Base-by-base conservation (phyloP, 2,329 filamentous ascomycete genomes). In the Fusarium xylarioides region DNA sequence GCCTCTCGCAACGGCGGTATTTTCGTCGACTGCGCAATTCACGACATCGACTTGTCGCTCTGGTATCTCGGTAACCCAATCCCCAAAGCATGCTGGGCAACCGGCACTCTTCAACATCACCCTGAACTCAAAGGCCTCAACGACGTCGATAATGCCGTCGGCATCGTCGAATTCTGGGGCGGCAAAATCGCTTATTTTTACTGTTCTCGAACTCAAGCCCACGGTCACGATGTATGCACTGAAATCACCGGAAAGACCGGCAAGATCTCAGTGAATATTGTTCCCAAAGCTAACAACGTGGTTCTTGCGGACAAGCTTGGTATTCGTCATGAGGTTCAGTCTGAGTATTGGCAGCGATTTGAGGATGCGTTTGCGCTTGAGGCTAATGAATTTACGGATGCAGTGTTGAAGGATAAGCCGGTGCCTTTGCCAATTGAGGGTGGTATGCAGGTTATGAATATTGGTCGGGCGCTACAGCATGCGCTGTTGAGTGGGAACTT, bases 1-100 rank as follows among this genome's bases (percentile, higher is more conserved):
- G 89, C 91, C 4, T 83, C 89, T 63, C 90, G 87, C 80, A 87
- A 84, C 2, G 91, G 91, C 35, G 91, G 90, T 7, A 91, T 92
- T 76, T 92, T 93, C 72, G 90, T 92, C 59, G 91, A 93, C 82
- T 91, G 89, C 81, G 89, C 88, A 44, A 89, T 92, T 76, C 91
- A 92, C 81, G 91, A 93, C 76, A 92, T 93, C 0, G 79, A 80
- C 32, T 53, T 80, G 3, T 74, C 78, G 0, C 67, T 80, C 16
- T 81, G 79, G 79, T 80, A 79, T 52, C 66, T 81, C 5, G 74
- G 75, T 2, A 67, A 74, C 21, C 67, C 70, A 0, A 26, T 67
- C 0, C 70, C 73, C 6, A 75, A 75, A 37, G 67, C 70, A 0
- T 67, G 64, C 23, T 75, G 70, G 62, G 73, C 73, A 0, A 61